These are phyloP conservation scores for Tuber indicum DNA, from an alignment of 495 filamentous ascomycete genomes.

Conservation along the genomic window DNA sequence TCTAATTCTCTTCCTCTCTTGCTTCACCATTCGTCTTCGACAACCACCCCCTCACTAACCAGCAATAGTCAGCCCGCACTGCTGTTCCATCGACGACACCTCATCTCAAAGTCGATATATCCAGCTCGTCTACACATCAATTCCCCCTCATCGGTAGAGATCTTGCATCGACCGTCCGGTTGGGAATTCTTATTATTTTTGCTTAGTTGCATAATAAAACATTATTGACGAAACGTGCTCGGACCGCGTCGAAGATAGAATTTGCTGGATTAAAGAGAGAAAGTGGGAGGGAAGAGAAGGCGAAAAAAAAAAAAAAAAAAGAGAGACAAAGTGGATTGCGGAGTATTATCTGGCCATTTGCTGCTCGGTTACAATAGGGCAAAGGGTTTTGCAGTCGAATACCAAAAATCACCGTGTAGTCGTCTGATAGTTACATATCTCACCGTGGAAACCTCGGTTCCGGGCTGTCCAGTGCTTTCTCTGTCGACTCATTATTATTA, in stretches of 20 bases:
- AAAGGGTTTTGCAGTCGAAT: not conserved
- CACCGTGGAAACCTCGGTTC: not conserved
- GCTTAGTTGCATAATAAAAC: constrained; percentile 38
- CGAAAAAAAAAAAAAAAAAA: not conserved
- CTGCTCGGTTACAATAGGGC: not conserved
- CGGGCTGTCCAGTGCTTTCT: not conserved
- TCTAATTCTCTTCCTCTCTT: constrained; percentile 18
- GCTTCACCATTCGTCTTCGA: constrained; percentile 19
- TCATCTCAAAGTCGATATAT: constrained; percentile 4
- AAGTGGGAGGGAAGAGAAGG: not conserved
- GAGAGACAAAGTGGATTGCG: not conserved
- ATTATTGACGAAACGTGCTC: constrained; percentile 20
- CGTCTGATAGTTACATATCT: not conserved
- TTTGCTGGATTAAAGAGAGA: not conserved
- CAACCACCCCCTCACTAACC: constrained; percentile 8
- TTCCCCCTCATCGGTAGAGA: constrained; percentile 16
- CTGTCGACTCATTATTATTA: not conserved
- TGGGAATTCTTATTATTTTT: constrained; percentile 34
- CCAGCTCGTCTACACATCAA: constrained; percentile 17
- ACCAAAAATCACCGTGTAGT: not conserved
- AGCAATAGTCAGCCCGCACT: constrained; percentile 25
- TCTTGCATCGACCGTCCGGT: constrained; percentile 6
- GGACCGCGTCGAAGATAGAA: constrained; percentile 5
- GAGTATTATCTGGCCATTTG: not conserved
- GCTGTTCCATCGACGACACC: constrained; percentile 5